These are phyloP conservation scores for Quercus variabilis DNA, from an alignment of 306 rosid species.

Conservation along the genomic window DNA sequence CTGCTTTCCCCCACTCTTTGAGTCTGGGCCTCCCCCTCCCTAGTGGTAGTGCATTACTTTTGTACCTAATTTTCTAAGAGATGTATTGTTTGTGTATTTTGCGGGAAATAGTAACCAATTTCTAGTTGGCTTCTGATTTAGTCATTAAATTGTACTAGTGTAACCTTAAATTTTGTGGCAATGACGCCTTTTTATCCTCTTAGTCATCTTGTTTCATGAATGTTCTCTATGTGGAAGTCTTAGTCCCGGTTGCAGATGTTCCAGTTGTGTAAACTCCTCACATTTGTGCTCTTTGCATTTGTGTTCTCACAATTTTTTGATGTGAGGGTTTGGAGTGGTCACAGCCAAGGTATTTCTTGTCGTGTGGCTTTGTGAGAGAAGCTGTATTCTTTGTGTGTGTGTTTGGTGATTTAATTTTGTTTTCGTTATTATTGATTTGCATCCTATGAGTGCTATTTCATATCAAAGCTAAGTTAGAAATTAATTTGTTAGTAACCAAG, in stretches of 20 bases:
- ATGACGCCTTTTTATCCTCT: neutral
- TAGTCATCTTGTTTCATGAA: neutral
- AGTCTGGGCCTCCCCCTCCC: slow-evolving; percentile 63
- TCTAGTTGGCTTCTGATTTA: neutral
- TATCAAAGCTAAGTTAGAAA: too few species aligned
- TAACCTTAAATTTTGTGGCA: neutral
- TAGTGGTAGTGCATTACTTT: slow-evolving; percentile 16
- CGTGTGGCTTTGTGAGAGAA: too few species aligned
- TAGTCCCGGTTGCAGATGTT: neutral
- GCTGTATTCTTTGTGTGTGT: too few species aligned
- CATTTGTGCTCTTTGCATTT: neutral
- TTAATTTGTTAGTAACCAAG: too few species aligned
- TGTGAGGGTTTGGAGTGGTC: too few species aligned
- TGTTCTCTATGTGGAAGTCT: neutral
- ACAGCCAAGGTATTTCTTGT: too few species aligned
- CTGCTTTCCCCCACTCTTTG: slow-evolving; percentile 73
- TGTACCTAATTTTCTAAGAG: neutral
- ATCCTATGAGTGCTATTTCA: too few species aligned
- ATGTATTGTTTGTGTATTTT: neutral
- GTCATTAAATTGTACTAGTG: neutral
- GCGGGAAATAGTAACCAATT: neutral
- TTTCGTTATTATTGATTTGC: too few species aligned
- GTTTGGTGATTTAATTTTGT: too few species aligned
- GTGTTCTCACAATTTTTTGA: too few species aligned
- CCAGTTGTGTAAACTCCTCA: neutral